Evolutionary conservation across 345 rosid genomes (phyloP).

Genomic region (Hypericum androsaemum): DNA sequence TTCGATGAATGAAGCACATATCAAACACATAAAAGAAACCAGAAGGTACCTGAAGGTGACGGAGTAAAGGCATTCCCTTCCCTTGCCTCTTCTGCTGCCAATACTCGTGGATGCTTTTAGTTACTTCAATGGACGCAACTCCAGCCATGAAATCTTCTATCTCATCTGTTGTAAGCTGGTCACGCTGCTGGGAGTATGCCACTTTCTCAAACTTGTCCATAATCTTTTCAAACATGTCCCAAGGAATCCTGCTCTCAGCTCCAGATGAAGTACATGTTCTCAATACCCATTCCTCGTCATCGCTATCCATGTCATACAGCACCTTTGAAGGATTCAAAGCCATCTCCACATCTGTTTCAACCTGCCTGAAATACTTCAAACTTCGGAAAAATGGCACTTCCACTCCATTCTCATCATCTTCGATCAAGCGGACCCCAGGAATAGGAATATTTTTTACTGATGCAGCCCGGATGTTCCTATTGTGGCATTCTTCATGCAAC

Average conservation of each 20-base stretch:
- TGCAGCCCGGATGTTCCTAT: constrained; percentile 77
- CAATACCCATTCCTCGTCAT: constrained; percentile 67
- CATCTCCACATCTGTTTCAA: constrained; percentile 86
- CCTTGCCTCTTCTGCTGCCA: constrained; percentile 78
- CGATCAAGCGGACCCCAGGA: constrained; percentile 74
- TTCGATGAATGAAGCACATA: too few species aligned
- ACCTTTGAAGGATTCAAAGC: constrained; percentile 70
- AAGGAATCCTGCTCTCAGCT: constrained; percentile 33
- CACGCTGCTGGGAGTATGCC: constrained; percentile 58
- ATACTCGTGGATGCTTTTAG: constrained; percentile 43
- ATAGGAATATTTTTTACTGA: constrained; percentile 82
- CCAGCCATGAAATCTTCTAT: constrained; percentile 54
- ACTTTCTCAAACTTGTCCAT: constrained; percentile 86
- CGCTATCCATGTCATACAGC: constrained; percentile 94
- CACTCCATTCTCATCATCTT: constrained; percentile 37
- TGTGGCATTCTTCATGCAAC: constrained; percentile 96
- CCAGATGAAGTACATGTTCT: constrained; percentile 33
- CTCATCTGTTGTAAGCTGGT: constrained; percentile 57
- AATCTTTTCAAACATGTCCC: constrained; percentile 64
- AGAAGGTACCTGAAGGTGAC: constrained; percentile 81
- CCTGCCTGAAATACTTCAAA: constrained; percentile 60
- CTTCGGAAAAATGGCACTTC: constrained; percentile 42
- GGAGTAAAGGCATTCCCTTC: constrained; percentile 77
- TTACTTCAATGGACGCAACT: constrained; percentile 39
- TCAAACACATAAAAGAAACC: neutral